phyloP scores from a whole-genome alignment of 352 stramenopile genomes.

The Pythium sukuiense region DNA sequence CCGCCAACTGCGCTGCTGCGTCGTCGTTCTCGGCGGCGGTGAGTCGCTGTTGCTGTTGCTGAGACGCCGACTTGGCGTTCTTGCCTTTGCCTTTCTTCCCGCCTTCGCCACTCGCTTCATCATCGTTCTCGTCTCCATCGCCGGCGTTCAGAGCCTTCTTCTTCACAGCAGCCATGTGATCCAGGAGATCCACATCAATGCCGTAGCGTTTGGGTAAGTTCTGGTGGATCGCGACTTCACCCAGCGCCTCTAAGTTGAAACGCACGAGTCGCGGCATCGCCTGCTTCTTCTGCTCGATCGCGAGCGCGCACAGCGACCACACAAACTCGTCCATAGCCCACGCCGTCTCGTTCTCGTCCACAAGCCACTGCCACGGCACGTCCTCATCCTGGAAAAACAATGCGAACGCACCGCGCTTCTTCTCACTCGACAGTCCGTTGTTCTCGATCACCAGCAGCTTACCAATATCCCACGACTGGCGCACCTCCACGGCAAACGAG shows the following conservation, averaged over 20 bases:
- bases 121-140: constrained; percentile 3
- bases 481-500: constrained; percentile 65
- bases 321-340: constrained; percentile 75
- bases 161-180: constrained; percentile 47
- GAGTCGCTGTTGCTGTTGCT: constrained; percentile 37
- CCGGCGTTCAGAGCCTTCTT: constrained; percentile 25
- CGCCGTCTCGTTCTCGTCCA: constrained; percentile 48
- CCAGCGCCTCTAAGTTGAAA: constrained; percentile 61
- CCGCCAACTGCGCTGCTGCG: constrained; percentile 43
- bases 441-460: constrained; percentile 61
- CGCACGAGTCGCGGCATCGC: constrained; percentile 51
- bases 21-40: constrained; percentile 62
- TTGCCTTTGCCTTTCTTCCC: constrained; percentile 3
- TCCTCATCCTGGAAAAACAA: constrained; percentile 53
- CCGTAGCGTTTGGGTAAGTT: constrained; percentile 61
- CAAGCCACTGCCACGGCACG: constrained; percentile 54
- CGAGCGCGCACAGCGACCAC: constrained; percentile 63
- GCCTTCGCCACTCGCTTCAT: neutral
- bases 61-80: constrained; percentile 15
- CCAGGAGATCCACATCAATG: constrained; percentile 63
- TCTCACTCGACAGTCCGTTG: constrained; percentile 49
- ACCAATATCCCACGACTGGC: constrained; percentile 57
- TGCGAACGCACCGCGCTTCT: constrained; percentile 53
- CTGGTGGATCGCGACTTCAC: constrained; percentile 49
- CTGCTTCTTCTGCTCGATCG: constrained; percentile 55